These are phyloP conservation scores for Colletotrichum higginsianum DNA, from an alignment of 2,329 filamentous ascomycete species.

Conservation along the genomic window DNA sequence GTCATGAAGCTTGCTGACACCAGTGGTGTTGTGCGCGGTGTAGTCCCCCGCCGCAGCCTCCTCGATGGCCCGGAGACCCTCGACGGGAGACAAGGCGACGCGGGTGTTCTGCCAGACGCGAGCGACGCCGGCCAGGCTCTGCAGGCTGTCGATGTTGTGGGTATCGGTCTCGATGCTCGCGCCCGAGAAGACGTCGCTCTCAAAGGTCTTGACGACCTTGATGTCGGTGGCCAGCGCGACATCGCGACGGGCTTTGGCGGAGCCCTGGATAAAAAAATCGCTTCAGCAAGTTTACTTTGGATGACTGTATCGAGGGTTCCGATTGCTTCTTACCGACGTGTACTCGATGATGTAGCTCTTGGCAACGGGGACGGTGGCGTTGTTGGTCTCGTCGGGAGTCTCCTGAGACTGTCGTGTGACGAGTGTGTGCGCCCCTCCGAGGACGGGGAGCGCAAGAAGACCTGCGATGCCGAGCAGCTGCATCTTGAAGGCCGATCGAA, in stretches of 20 bases:
- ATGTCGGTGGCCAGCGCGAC: conserved; percentile 24
- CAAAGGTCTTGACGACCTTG: conserved; percentile 33
- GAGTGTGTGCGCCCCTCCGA: background rate
- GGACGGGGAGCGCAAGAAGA: conserved; percentile 25
- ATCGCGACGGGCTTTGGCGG: conserved; percentile 38
- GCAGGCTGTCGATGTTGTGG: conserved; percentile 53
- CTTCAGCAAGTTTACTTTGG: background rate
- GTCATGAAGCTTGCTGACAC: conserved; percentile 56
- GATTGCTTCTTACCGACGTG: conserved; percentile 1
- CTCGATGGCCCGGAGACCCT: conserved; percentile 10
- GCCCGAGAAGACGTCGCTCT: conserved; percentile 52
- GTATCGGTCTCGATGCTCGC: conserved; percentile 51
- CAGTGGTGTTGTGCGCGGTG: conserved; percentile 55
- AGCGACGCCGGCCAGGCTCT: conserved; percentile 50
- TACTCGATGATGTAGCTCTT: conserved; percentile 43
- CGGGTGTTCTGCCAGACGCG: conserved; percentile 53
- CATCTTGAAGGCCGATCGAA: conserved; percentile 2
- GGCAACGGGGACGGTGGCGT: conserved; percentile 33
- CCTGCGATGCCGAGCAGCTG: conserved; percentile 24
- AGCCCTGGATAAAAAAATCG: background rate
- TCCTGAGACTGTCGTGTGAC: conserved; percentile 20
- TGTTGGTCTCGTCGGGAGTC: conserved; percentile 17
- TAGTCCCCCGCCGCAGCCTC: conserved; percentile 49
- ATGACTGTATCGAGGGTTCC: background rate
- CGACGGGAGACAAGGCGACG: conserved; percentile 22